Conservation (phyloP, 1,139 yeast species). For the Taphrina deformans region DNA sequence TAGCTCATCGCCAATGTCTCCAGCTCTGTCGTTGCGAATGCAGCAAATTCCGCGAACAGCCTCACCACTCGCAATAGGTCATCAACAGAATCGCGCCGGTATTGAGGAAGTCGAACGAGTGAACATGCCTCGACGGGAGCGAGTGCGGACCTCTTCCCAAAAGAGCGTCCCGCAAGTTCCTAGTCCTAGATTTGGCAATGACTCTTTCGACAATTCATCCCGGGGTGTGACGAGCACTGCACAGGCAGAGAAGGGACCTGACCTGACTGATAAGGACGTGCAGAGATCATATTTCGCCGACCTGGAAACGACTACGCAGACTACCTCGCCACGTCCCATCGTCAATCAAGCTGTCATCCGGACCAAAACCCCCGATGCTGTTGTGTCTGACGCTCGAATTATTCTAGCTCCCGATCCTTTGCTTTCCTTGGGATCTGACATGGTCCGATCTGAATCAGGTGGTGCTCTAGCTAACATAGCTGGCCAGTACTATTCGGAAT, state of each 20-base stretch:
- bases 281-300: neutral
- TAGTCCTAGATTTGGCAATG: neutral
- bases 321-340: neutral
- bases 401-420: neutral
- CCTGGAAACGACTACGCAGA: neutral
- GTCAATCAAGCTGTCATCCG: neutral
- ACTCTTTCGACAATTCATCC: neutral
- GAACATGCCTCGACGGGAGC: slow-evolving; percentile 12
- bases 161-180: neutral
- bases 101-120: slow-evolving; percentile 25
- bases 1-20: slow-evolving; percentile 30
- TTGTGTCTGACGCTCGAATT: neutral
- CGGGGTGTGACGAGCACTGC: neutral
- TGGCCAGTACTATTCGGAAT: slow-evolving; percentile 8
- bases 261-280: neutral
- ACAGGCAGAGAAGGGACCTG: neutral
- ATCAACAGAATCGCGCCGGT: neutral
- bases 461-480: slow-evolving; percentile 5
- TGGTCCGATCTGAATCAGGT: slow-evolving; percentile 15
- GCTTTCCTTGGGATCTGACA: neutral
- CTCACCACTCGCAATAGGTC: neutral
- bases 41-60: slow-evolving; percentile 20
- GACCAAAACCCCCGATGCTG: neutral
- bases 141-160: slow-evolving; percentile 15
- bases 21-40: slow-evolving; percentile 27